Base-by-base conservation (phyloP, 1,284 basidiomycete species). In the Crepidotus sp. region DNA sequence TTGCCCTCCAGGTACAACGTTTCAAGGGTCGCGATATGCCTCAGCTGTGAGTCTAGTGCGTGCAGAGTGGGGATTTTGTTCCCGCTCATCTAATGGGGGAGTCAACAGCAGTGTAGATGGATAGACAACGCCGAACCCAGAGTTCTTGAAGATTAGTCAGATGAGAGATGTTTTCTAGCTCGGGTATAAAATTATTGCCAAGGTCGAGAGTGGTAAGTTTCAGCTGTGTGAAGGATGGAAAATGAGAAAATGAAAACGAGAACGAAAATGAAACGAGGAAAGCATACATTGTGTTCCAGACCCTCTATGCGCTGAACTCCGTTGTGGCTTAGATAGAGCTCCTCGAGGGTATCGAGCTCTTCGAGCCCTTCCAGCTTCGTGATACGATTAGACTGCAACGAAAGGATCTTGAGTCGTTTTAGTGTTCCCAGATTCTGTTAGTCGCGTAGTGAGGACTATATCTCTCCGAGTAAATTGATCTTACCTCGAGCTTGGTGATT, bases 1-100 rank as follows among this genome's bases (percentile, higher is more conserved):
- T 98, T 98, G 6, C 80, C 83, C 64, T 98, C 95, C 24, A 98
- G 75, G 62, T 98, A 98, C 6, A 98, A 73, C 1, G 96, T 98
- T 59, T 86, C 76, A 10, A 98, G 71, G 3, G 77, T 71, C 2
- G 65, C 45, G 29, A 87, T 69, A n/a, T 73, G 65, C 24, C 74
- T 72, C n/a, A 97, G 74, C 59, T 96, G 76, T 0, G 69, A 61
- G 45, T 89, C 85, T 15, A 98, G 64, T 2, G 75, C 70, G 10
- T 67, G 71, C 6, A 96, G 64, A 46, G 79, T 74, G 2, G 76
- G 64, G 40, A 98, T 86, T 58, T 82, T 70, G 66, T 98, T 98
- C 55, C 88, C 77, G 59, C 85, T 96, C 50, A 94, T 80, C 92
- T 95, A 58, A 39, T n/a, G 11, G 29, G 37, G 31, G 33, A 21